Conservation (phyloP, 176 grass and related monocot genomes). For the Eremochloa ophiuroides region DNA sequence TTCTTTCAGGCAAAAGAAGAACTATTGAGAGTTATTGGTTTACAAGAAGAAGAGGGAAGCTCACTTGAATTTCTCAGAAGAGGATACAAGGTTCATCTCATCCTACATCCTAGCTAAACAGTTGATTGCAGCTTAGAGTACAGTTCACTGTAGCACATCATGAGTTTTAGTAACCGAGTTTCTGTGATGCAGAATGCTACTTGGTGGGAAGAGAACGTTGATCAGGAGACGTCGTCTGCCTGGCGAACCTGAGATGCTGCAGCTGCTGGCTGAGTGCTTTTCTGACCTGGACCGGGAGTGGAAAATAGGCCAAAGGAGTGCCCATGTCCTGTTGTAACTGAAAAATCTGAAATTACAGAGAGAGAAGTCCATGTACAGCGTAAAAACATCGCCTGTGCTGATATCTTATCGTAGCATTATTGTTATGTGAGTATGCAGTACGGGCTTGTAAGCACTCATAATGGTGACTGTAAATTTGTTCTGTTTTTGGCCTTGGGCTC, state of each 20-base stretch:
- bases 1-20: conserved; percentile 77
- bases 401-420: not conserved
- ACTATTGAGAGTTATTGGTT: conserved; percentile 78
- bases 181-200: conserved; percentile 78
- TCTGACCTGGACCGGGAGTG: not conserved
- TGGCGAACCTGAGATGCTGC: conserved; percentile 63
- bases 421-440: not conserved
- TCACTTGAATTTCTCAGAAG: conserved; percentile 88
- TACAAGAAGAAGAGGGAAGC: conserved; percentile 96
- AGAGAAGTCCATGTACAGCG: not conserved
- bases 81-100: conserved; percentile 78
- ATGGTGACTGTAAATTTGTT: not conserved
- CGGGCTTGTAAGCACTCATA: not conserved
- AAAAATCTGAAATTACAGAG: not conserved
- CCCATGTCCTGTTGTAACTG: not conserved
- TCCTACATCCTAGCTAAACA: not conserved
- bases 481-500: not conserved
- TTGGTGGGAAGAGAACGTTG: conserved; percentile 92
- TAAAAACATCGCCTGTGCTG: not conserved
- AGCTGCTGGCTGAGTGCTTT: not conserved
- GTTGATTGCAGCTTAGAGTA: not conserved
- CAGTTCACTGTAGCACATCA: not conserved
- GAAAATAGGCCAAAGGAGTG: not conserved
- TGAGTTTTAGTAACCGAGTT: not conserved
- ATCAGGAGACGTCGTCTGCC: conserved; percentile 72